These are phyloP conservation scores for Colletotrichum gloeosporioides DNA, from an alignment of 2,329 filamentous ascomycete species.

Conservation along the genomic window DNA sequence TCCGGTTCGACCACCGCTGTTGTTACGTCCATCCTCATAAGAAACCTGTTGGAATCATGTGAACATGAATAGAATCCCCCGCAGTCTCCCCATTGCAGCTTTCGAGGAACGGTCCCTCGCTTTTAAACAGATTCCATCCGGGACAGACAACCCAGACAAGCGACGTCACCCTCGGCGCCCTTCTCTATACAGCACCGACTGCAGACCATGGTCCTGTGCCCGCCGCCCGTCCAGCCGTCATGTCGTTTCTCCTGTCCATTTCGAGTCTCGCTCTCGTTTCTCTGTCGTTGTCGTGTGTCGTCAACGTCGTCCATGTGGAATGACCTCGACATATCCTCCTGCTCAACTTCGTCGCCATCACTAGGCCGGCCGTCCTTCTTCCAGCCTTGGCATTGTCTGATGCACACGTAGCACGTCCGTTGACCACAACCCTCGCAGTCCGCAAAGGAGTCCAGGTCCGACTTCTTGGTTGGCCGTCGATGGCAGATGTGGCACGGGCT, in stretches of 20 bases:
- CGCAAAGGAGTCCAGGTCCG: constrained; percentile 70
- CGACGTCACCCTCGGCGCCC: constrained; percentile 67
- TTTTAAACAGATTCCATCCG: constrained; percentile 43
- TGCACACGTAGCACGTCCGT: constrained; percentile 73
- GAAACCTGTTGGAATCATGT: neutral
- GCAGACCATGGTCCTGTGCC: constrained; percentile 63
- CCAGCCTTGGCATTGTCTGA: constrained; percentile 65
- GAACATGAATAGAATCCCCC: neutral
- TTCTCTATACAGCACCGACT: constrained; percentile 73
- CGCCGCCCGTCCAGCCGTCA: constrained; percentile 42
- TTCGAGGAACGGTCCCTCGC: neutral
- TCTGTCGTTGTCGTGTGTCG: constrained; percentile 28
- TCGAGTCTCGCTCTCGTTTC: neutral
- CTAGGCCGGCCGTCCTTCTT: constrained; percentile 21
- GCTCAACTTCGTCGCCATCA: constrained; percentile 8
- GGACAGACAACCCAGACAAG: constrained; percentile 68
- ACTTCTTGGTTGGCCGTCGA: constrained; percentile 67
- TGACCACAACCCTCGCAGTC: constrained; percentile 67
- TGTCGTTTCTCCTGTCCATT: neutral
- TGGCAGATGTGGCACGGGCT: constrained; percentile 72
- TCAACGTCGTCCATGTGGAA: constrained; percentile 58
- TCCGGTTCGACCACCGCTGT: neutral
- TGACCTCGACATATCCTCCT: constrained; percentile 40
- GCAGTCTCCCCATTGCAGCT: neutral
- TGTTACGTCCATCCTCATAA: neutral